Evolutionary conservation across 768 basidiomycete species (phyloP), one percentile per base, ranked within the genome.

Genomic region (Boletus edulis): DNA sequence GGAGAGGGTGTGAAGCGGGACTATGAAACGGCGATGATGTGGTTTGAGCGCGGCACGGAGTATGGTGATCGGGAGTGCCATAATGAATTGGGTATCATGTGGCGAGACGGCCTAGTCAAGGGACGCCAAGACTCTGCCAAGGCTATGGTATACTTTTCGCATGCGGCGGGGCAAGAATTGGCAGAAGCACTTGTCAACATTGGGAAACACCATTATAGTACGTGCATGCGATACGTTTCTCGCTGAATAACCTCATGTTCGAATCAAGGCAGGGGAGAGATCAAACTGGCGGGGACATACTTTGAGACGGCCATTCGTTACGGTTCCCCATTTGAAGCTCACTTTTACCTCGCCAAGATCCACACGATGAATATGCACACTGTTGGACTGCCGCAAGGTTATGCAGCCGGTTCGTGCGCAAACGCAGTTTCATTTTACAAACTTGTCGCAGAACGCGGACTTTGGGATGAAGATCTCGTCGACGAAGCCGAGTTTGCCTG

Each of bases 401-500:
- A 83, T 20, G 76, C 76, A 37, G 81, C 84, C 0, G 88, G 92
- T 35, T 87, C 88, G 3, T 99, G 97, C 59, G 85, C 94, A 2
- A 85, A 90, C 61, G 91, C 94, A 0, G 91, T 96, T 3, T 90
- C 92, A 1, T 98, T 93, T 76, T 91, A 89, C 77, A 99, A 99
- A 70, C 76, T 91, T 7, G 93, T 94, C 5, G 81, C 91, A 0
- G 97, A 99, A 67, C 84, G 92, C 22, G 97, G 97, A 6, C 79
- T 85, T n/a, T 88, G 89, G 83, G 87, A 83, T 32, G 88, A 91
- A 47, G 85, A 94, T 62, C 78, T 91, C 47, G 66, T 97, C 27
- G 78, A 82, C 35, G 91, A 96, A 40, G 95, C 93, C 5, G 89
- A 93, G 62, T 74, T 76, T 49, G 78, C 80, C 6, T 94, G 91